A percentile compares a stretch with the other conserved stretches of the same genome.
These are phyloP conservation scores for Micractinium sp. DNA, from an alignment of 139 green algal species.

Conservation along the genomic window DNA sequence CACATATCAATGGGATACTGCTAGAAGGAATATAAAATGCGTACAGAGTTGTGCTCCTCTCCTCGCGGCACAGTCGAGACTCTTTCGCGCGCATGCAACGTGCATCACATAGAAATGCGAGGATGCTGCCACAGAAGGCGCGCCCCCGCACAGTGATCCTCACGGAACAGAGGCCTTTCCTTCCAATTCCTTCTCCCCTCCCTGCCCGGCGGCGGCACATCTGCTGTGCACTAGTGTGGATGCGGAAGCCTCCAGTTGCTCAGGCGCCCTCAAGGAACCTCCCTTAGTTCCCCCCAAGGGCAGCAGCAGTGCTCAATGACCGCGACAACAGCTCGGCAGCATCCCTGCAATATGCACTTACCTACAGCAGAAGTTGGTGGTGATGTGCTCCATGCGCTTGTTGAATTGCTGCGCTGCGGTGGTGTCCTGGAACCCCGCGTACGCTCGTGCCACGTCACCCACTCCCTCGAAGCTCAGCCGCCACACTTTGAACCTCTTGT, in stretches of 20 bases:
- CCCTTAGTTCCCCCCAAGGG: neutral
- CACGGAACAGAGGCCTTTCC: too few relatives aligned
- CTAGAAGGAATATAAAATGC: neutral
- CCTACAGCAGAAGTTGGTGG: constrained; percentile 29
- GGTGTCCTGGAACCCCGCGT: neutral
- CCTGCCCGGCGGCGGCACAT: too few relatives aligned
- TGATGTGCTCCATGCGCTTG: constrained; percentile 15
- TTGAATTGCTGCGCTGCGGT: neutral
- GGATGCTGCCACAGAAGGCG: too few relatives aligned
- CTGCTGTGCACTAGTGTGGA: too few relatives aligned
- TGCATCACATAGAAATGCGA: too few relatives aligned
- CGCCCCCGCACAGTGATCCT: too few relatives aligned
- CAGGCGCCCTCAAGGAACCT: neutral
- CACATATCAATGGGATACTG: too few relatives aligned
- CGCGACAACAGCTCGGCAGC: neutral
- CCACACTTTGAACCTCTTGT: constrained; percentile 16
- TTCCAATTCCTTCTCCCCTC: too few relatives aligned
- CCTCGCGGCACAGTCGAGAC: too few relatives aligned
- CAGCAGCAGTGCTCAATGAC: too few relatives aligned
- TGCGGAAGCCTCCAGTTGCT: neutral
- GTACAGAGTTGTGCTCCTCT: too few relatives aligned
- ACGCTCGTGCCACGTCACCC: neutral
- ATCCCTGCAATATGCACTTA: neutral
- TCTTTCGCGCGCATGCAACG: too few relatives aligned
- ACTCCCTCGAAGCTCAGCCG: constrained; percentile 24